A percentile compares a stretch with the other conserved stretches of the same genome.
Evolutionary conservation across 805 yeast genomes (phyloP).

Genomic region (Candida pseudofarinosa): DNA sequence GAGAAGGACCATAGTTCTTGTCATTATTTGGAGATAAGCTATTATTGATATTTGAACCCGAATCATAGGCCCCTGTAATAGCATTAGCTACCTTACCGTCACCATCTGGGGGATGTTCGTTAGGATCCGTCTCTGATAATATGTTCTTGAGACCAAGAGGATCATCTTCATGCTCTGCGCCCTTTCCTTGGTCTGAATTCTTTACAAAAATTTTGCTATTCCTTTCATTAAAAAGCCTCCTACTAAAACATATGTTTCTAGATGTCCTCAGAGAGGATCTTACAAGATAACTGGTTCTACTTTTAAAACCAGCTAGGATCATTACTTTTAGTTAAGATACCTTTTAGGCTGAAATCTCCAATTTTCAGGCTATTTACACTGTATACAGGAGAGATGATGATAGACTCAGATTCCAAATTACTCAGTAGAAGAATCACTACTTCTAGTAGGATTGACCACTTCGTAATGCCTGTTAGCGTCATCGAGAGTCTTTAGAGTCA

Average conservation of each 20-base stretch:
- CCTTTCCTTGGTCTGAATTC: neutral
- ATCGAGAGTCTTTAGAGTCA: conserved; percentile 8
- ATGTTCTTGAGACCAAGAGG: conserved; percentile 1
- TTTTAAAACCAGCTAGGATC: neutral
- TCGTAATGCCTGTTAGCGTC: conserved; percentile 9
- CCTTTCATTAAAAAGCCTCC: neutral
- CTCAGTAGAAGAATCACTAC: neutral
- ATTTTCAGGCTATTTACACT: neutral
- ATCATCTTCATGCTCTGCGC: neutral
- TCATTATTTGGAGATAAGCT: no score
- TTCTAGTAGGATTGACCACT: neutral
- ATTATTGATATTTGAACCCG: no score
- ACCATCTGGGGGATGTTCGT: neutral
- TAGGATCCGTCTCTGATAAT: conserved; percentile 1
- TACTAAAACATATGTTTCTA: neutral
- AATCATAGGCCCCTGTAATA: no score
- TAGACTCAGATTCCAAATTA: neutral
- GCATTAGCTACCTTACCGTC: no score
- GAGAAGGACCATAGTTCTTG: no score
- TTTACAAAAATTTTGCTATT: neutral
- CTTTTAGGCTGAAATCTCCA: neutral
- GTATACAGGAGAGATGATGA: neutral
- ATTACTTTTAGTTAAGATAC: neutral
- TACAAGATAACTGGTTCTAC: neutral
- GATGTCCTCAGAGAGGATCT: neutral